Evolutionary conservation across 1,284 basidiomycete genomes (phyloP).

Genomic region (Sutorius eximius): DNA sequence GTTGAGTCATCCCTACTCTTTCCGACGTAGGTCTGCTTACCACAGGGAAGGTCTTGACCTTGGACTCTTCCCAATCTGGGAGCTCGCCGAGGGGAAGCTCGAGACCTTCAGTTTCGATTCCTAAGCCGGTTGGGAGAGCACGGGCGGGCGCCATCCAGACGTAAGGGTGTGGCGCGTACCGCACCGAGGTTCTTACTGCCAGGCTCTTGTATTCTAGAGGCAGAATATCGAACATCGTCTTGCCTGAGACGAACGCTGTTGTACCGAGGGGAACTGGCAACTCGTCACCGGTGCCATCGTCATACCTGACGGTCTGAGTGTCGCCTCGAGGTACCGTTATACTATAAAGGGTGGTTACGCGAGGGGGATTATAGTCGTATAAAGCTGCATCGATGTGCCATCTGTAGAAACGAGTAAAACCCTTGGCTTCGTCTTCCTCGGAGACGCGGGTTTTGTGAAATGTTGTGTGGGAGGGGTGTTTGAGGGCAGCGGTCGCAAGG

Average conservation of each 20-base stretch:
- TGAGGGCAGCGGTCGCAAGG: slow-evolving; percentile 65
- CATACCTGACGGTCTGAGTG: slow-evolving; percentile 74
- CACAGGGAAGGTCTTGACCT: slow-evolving; percentile 66
- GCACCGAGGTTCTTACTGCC: slow-evolving; percentile 68
- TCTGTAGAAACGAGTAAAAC: slow-evolving; percentile 83
- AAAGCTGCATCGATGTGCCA: slow-evolving; percentile 96
- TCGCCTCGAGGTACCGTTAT: slow-evolving; percentile 72
- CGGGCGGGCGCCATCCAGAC: slow-evolving; percentile 74
- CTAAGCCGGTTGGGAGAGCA: slow-evolving; percentile 66
- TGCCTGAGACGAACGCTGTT: slow-evolving; percentile 81
- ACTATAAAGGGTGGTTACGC: slow-evolving; percentile 87
- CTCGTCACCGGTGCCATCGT: slow-evolving; percentile 87
- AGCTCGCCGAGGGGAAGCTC: slow-evolving; percentile 60
- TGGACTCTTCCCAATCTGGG: slow-evolving; percentile 65
- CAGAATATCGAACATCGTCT: slow-evolving; percentile 84
- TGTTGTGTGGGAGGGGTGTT: slow-evolving; percentile 83
- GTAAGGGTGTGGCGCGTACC: slow-evolving; percentile 72
- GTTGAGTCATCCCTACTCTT: slow-evolving; percentile 2
- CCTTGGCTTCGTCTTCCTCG: slow-evolving; percentile 73
- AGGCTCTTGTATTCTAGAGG: slow-evolving; percentile 76
- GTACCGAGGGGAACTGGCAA: slow-evolving; percentile 82
- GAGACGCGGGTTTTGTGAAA: slow-evolving; percentile 87
- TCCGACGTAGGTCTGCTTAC: slow-evolving; percentile 38
- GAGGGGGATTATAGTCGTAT: slow-evolving; percentile 85
- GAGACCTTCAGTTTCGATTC: slow-evolving; percentile 65